Evolutionary conservation across 208 protist genomes (phyloP).

Genomic region (Trichomonas gallinae): DNA sequence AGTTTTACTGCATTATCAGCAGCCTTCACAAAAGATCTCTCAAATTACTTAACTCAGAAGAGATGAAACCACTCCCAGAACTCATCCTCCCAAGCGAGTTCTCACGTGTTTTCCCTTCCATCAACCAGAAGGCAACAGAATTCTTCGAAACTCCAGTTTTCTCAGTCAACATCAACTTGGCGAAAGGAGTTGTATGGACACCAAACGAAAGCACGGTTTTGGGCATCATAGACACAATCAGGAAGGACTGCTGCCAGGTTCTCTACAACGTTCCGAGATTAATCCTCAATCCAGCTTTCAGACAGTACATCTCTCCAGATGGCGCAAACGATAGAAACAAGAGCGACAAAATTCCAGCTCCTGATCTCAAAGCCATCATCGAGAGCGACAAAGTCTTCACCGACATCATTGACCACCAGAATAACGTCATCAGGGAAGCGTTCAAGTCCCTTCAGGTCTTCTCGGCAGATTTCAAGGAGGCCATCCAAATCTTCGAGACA

Average conservation of each 20-base stretch:
- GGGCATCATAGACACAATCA: neutral
- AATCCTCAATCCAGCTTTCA: neutral
- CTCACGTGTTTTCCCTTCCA: neutral
- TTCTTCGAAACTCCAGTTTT: slow-evolving; percentile 1
- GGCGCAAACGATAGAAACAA: neutral
- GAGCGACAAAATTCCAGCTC: neutral
- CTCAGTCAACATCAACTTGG: neutral
- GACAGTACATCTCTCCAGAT: slow-evolving; percentile 7
- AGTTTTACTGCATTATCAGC: neutral
- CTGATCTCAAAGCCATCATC: neutral
- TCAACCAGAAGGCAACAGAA: neutral
- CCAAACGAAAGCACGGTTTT: neutral
- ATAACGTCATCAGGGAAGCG: neutral
- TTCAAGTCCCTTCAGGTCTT: neutral
- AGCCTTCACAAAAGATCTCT: neutral
- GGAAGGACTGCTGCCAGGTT: slow-evolving; percentile 1
- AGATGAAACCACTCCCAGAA: neutral
- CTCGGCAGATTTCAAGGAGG: neutral
- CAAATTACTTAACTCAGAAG: neutral
- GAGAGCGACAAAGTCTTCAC: neutral
- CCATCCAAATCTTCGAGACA: neutral
- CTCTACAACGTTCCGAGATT: neutral
- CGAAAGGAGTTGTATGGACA: neutral
- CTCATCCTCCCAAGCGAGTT: neutral
- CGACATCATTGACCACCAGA: neutral